Percentiles rank a stretch among this genome's conserved stretches.
Conservation (phyloP, 75 land plant species). For the Selaginella moellendorffii region DNA sequence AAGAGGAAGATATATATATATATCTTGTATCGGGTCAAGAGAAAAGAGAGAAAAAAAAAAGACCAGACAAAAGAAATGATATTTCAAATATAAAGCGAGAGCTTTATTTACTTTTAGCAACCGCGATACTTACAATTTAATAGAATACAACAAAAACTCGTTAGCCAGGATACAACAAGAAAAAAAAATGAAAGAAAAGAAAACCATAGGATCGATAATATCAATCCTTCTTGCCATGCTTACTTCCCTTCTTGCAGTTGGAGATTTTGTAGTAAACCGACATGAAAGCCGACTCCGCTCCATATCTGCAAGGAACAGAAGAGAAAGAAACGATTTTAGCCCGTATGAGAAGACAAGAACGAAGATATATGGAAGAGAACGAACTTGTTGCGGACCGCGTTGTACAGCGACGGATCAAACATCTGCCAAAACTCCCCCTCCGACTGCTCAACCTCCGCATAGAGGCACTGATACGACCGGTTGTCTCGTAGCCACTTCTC, state of each 20-base stretch:
- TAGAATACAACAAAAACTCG: no score
- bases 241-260: conserved; percentile 2
- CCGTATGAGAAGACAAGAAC: conserved; percentile 1
- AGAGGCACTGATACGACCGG: conserved; percentile 20
- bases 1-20: no score
- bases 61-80: no score
- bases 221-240: not conserved
- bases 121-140: no score
- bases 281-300: conserved; percentile 22
- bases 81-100: no score
- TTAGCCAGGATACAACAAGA: no score
- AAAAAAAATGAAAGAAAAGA: no score
- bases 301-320: conserved; percentile 9
- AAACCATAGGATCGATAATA: no score
- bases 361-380: not conserved
- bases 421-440: conserved; percentile 24
- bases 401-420: conserved; percentile 22
- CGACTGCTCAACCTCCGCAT: conserved; percentile 18
- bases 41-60: no score
- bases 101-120: no score
- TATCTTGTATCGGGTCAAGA: no score
- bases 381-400: conserved; percentile 20
- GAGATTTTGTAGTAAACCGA: conserved; percentile 22
- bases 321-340: not conserved
- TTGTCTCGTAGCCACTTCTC: conserved; percentile 29